Percentiles rank a stretch among this genome's conserved stretches.
Conservation (phyloP, 345 rosid species). For the Aquilaria malaccensis region DNA sequence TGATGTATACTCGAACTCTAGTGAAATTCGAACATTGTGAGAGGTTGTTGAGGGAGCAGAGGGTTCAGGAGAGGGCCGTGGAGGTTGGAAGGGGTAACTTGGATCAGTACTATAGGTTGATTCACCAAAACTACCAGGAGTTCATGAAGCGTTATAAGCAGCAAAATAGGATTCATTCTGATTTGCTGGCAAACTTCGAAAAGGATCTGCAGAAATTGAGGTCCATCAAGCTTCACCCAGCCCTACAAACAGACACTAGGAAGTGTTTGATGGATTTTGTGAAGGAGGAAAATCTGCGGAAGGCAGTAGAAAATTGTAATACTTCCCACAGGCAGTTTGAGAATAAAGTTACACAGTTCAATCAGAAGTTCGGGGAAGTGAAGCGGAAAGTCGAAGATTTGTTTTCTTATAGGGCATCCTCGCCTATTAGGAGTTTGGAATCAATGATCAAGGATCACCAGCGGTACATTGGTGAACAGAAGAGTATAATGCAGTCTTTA, state of each 20-base stretch:
- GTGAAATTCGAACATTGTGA: conserved; percentile 46
- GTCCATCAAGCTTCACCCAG: conserved; percentile 67
- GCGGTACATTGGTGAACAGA: conserved; percentile 61
- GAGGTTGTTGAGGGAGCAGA: conserved; percentile 69
- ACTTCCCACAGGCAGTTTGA: conserved; percentile 84
- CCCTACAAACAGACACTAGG: conserved; percentile 46
- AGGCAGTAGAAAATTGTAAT: conserved; percentile 58
- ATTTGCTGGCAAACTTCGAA: conserved; percentile 59
- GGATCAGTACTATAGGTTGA: conserved; percentile 76
- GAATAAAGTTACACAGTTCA: conserved; percentile 75
- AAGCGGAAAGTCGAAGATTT: conserved; percentile 71
- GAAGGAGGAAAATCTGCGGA: conserved; percentile 78
- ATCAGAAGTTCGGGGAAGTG: conserved; percentile 71
- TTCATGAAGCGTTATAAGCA: conserved; percentile 82
- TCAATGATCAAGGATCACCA: conserved; percentile 56
- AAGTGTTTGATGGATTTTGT: conserved; percentile 73
- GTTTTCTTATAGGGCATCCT: conserved; percentile 45
- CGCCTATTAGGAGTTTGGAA: conserved; percentile 51
- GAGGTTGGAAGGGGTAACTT: conserved; percentile 75
- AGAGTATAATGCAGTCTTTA: conserved; percentile 89
- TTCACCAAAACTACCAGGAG: conserved; percentile 63
- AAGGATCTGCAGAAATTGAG: conserved; percentile 80
- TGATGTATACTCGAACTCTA: conserved; percentile 49
- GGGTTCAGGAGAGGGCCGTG: conserved; percentile 89
- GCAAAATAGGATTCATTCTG: conserved; percentile 68